These are phyloP conservation scores for Sporothrix brasiliensis DNA, from an alignment of 2,329 filamentous ascomycete species.

Conservation along the genomic window DNA sequence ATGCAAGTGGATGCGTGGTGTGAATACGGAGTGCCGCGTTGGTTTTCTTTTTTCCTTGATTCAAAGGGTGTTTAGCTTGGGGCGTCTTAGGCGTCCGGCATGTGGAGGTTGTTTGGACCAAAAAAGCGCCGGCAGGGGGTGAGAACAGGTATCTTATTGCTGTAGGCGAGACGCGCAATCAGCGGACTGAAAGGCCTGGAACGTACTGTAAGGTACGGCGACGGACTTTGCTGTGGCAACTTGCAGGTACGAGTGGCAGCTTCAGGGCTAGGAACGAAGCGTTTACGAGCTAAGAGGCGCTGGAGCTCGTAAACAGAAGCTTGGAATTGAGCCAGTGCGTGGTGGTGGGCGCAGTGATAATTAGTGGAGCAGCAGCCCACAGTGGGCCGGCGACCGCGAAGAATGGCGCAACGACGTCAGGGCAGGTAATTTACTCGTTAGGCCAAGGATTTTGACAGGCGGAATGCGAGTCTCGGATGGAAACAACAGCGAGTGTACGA, in stretches of 20 bases:
- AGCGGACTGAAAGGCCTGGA: background rate
- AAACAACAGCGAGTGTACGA: background rate
- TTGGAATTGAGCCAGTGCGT: background rate
- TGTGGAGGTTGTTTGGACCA: conserved; percentile 4
- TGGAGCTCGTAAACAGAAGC: background rate
- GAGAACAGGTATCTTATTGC: background rate
- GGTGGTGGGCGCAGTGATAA: conserved; percentile 9
- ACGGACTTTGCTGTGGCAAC: background rate
- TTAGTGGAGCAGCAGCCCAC: background rate
- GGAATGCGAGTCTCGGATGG: background rate
- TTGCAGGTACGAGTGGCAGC: background rate
- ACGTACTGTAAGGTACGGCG: background rate
- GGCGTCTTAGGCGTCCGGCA: background rate
- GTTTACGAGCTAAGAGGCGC: conserved; percentile 12
- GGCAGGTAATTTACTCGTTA: background rate
- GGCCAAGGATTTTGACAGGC: background rate
- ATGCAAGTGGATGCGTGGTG: conserved; percentile 1
- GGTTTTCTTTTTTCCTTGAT: background rate
- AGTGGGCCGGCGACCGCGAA: background rate
- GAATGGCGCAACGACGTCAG: conserved; percentile 2
- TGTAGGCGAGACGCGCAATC: conserved; percentile 7
- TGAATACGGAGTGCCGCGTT: conserved; percentile 20
- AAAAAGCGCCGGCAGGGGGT: background rate
- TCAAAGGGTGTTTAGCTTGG: background rate
- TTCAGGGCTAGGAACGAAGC: background rate